Evolutionary conservation across 148 eudicot species (phyloP).

Genomic region (Linanthus parryae): DNA sequence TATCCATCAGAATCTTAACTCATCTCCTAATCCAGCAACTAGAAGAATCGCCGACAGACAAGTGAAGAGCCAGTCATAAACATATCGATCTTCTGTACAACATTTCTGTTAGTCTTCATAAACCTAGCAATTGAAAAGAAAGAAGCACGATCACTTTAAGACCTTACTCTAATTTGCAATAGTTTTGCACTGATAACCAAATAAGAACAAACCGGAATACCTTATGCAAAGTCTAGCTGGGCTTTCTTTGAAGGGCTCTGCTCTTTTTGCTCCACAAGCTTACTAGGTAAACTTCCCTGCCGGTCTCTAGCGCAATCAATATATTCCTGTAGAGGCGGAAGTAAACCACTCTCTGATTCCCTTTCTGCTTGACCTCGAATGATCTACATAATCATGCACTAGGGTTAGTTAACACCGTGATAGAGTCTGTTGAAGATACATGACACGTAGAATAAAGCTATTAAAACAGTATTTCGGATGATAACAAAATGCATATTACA

Average conservation of each 20-base stretch:
- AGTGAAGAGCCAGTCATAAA: too few species aligned
- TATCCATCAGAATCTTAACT: too few species aligned
- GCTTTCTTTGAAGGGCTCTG: conserved; percentile 32
- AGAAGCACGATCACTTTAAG: too few species aligned
- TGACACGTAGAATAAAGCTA: too few species aligned
- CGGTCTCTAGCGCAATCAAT: conserved; percentile 51
- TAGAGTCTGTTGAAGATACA: too few species aligned
- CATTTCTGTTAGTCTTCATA: too few species aligned
- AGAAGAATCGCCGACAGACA: too few species aligned
- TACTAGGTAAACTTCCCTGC: conserved; percentile 31
- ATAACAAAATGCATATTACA: too few species aligned
- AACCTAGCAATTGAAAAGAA: not conserved
- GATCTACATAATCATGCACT: conserved; percentile 36
- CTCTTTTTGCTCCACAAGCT: conserved; percentile 35
- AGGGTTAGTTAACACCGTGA: conserved; percentile 3
- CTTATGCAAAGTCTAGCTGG: conserved; percentile 40
- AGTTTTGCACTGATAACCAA: not conserved
- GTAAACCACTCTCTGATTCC: conserved; percentile 39
- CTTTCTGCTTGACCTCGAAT: conserved; percentile 57
- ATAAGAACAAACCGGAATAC: not conserved
- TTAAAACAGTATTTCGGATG: too few species aligned
- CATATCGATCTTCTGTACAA: too few species aligned
- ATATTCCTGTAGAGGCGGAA: conserved; percentile 78
- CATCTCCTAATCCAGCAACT: too few species aligned
- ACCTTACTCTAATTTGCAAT: not conserved